Evolutionary conservation across 495 filamentous ascomycete species (phyloP), one percentile per base, ranked within the genome.

Genomic region (Lasiosphaeria ovina): DNA sequence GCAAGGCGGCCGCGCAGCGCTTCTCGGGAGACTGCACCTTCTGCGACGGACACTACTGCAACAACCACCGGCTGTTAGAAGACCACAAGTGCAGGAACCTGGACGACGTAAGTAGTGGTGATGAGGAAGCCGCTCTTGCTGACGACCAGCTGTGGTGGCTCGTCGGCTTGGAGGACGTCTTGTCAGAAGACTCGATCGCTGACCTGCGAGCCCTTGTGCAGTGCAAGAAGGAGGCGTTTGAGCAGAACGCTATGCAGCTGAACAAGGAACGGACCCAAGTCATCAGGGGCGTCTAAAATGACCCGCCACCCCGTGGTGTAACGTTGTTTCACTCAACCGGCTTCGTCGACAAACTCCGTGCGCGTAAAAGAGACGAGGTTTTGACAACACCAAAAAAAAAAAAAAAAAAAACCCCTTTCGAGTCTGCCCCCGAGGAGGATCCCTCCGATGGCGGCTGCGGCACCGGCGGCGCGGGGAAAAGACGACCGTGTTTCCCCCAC

Each of bases 21-120:
- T 97, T 98, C 70, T 89, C 96, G 48, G 95, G 95, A 9, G 94
- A 98, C 76, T 98, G 94, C 79, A 88, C 85, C 55, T 98, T 98
- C 77, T 98, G 94, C 80, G 78, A 86, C 54, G 92, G 92, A 14
- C 89, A 94, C 73, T 98, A 89, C 79, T 98, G 94, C 78, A 90
- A 88, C 55, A 92, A 90, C 79, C 94, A 98, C 78, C 82, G 94
- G 14, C 84, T 98, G 74, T 74, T 98, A 51, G 94, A 98, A 76
- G 88, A 91, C 61, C 94, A 98, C 77, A 88, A 90, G 71, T 98
- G 94, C 77, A 84, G 81, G 59, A 92, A 92, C n/a, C 78, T 98
- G 61, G 95, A 98, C 77, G 88, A 97, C 76, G 83, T 86, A 77
- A 79, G 83, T 81, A 63, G 52, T 55, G 59, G 24, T 24, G 24